A percentile compares a stretch with the other conserved stretches of the same genome.
phyloP scores from a whole-genome alignment of 75 land plant genomes.

The Selaginella tamariscina region DNA sequence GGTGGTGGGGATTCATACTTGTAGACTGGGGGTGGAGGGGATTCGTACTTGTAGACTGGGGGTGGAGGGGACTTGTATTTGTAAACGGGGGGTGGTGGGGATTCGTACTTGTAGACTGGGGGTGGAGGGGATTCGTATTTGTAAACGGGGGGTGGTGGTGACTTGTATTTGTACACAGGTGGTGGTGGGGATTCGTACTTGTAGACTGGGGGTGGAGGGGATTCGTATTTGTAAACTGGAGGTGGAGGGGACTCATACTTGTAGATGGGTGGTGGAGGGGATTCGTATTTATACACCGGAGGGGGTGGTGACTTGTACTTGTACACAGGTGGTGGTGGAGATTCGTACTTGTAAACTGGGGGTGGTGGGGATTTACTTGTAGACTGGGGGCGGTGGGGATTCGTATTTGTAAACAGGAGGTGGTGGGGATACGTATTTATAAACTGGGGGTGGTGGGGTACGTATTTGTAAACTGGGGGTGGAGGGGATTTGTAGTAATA shows the following conservation, averaged over 20 bases:
- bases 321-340: conserved; percentile 10
- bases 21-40: not conserved
- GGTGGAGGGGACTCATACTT: conserved; percentile 11
- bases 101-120: conserved; percentile 2
- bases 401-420: conserved; percentile 4
- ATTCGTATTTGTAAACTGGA: conserved; percentile 1
- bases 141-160: conserved; percentile 7
- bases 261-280: conserved; percentile 12
- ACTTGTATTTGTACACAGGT: not conserved
- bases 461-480: not conserved
- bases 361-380: conserved; percentile 7
- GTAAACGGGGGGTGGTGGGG: not conserved
- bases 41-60: not conserved
- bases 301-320: conserved; percentile 7
- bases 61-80: not conserved
- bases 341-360: conserved; percentile 4
- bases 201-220: conserved; percentile 7
- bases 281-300: not conserved
- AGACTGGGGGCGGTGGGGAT: conserved; percentile 4
- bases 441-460: conserved; percentile 6
- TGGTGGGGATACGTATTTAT: conserved; percentile 2
- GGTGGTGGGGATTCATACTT: not conserved
- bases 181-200: conserved; percentile 4
- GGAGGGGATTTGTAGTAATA: conserved; percentile 10
- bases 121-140: conserved; percentile 4